phyloP scores from a whole-genome alignment of 495 filamentous ascomycete genomes.

The Tuber microsphaerosporum region DNA sequence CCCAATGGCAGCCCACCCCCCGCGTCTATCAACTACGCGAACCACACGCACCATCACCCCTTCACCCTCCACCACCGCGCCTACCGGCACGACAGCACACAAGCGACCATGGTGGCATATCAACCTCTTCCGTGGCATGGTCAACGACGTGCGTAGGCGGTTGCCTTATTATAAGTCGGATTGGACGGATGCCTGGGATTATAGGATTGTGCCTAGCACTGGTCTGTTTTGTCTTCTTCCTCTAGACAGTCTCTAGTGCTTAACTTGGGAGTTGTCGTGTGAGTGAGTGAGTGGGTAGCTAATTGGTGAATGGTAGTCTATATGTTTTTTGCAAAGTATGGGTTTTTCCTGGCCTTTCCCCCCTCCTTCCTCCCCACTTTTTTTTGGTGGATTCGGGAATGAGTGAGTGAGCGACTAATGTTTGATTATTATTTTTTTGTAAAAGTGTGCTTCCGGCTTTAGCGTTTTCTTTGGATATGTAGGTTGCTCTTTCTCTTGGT shows the following conservation, averaged over 20 bases:
- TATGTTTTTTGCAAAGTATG: constrained; percentile 87
- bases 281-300: constrained; percentile 2
- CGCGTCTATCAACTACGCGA: neutral
- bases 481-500: constrained; percentile 19
- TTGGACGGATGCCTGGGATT: constrained; percentile 78
- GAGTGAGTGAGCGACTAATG: constrained; percentile 10
- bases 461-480: constrained; percentile 83
- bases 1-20: neutral
- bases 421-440: neutral
- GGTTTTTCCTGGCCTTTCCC: constrained; percentile 5
- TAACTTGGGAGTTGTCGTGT: constrained; percentile 7
- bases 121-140: constrained; percentile 59
- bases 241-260: neutral
- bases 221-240: constrained; percentile 17
- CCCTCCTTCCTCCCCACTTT: neutral
- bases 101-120: constrained; percentile 55
- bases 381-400: neutral
- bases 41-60: neutral
- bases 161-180: constrained; percentile 70
- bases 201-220: constrained; percentile 71
- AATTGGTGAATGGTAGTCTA: constrained; percentile 48
- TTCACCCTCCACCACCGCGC: neutral
- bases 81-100: constrained; percentile 16
- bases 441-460: constrained; percentile 69
- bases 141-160: constrained; percentile 64